Evolutionary conservation across 2,329 filamentous ascomycete species (phyloP).

Genomic region (Colletotrichum agaves): DNA sequence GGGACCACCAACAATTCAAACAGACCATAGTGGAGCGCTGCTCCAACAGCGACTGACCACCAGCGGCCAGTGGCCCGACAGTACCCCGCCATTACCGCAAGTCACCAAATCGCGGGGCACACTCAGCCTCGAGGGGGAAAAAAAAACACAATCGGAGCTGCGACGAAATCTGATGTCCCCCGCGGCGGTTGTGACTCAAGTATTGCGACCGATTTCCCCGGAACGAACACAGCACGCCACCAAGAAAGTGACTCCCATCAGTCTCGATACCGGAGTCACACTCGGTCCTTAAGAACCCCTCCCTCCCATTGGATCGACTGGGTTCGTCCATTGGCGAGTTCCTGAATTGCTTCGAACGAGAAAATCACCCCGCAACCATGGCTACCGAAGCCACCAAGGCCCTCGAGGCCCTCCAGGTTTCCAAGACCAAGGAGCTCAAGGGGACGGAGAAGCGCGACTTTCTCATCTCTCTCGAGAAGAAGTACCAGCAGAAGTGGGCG

Average conservation of each 20-base stretch:
- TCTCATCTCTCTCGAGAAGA: conserved; percentile 86
- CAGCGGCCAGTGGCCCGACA: conserved; percentile 27
- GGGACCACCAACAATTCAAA: neutral
- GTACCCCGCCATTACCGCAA: conserved; percentile 37
- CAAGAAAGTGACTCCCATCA: conserved; percentile 7
- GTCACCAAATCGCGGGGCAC: conserved; percentile 36
- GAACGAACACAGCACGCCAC: conserved; percentile 21
- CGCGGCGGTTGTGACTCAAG: conserved; percentile 36
- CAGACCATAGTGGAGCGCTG: conserved; percentile 6
- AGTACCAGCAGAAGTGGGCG: conserved; percentile 89
- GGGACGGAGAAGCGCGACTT: conserved; percentile 87
- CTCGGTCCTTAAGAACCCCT: conserved; percentile 1
- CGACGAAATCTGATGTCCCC: conserved; percentile 30
- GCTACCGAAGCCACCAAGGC: conserved; percentile 58
- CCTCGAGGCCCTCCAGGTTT: conserved; percentile 62
- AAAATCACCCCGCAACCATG: conserved; percentile 50
- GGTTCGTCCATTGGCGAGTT: conserved; percentile 20
- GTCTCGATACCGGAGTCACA: neutral
- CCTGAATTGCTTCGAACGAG: conserved; percentile 8
- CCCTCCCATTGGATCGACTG: conserved; percentile 14
- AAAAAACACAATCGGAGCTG: conserved; percentile 35
- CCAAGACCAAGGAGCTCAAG: conserved; percentile 71
- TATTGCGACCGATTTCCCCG: conserved; percentile 8
- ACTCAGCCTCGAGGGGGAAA: conserved; percentile 38
- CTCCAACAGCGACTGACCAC: conserved; percentile 11